phyloP scores from a whole-genome alignment of 805 yeast genomes.

The Clavispora santaluciae region DNA sequence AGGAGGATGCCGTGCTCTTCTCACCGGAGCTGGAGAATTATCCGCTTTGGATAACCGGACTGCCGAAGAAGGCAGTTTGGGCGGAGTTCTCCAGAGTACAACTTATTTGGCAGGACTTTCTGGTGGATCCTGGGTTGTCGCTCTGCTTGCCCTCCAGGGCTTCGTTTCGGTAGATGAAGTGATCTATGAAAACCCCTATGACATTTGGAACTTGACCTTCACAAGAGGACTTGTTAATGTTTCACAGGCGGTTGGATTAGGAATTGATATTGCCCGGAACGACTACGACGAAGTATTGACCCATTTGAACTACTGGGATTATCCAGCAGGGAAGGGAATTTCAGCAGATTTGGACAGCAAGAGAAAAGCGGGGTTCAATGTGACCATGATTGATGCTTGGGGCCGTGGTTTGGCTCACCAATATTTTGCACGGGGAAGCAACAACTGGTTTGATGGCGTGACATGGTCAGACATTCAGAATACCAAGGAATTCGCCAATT shows the following conservation, averaged over 20 bases:
- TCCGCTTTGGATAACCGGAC: slow-evolving; percentile 17
- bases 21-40: slow-evolving; percentile 20
- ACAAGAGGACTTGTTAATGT: slow-evolving; percentile 26
- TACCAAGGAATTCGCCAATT: slow-evolving; percentile 22
- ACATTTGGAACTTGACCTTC: slow-evolving; percentile 33
- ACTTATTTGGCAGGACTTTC: slow-evolving; percentile 74
- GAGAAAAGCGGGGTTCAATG: slow-evolving; percentile 55
- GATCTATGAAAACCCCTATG: slow-evolving; percentile 26
- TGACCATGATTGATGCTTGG: slow-evolving; percentile 76
- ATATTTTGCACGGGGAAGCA: slow-evolving; percentile 36
- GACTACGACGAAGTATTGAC: slow-evolving; percentile 23
- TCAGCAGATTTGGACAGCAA: slow-evolving; percentile 45
- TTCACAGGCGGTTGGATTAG: slow-evolving; percentile 8
- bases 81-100: slow-evolving; percentile 68
- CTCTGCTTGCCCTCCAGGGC: slow-evolving; percentile 62
- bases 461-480: slow-evolving; percentile 33
- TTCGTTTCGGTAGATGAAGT: slow-evolving; percentile 69
- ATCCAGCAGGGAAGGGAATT: slow-evolving; percentile 40
- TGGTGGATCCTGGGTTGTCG: slow-evolving; percentile 82
- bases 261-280: slow-evolving; percentile 17
- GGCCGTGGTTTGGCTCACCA: slow-evolving; percentile 71
- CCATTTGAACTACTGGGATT: slow-evolving; percentile 28
- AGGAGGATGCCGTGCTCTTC: slow-evolving; percentile 36
- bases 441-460: slow-evolving; percentile 24
- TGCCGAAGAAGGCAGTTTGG: slow-evolving; percentile 46